Evolutionary conservation across 176 grass and related monocot genomes (phyloP).

Genomic region (Canna indica): DNA sequence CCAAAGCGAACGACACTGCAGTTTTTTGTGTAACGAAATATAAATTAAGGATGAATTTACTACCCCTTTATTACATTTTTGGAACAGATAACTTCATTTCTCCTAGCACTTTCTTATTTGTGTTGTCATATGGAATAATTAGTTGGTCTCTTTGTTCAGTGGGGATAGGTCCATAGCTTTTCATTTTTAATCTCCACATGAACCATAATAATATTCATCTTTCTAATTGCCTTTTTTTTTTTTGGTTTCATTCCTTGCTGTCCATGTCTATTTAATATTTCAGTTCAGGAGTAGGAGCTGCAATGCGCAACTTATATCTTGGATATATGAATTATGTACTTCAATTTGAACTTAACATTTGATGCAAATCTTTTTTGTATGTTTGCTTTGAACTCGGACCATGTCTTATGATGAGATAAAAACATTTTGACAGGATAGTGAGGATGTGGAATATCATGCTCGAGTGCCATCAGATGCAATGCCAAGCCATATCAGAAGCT

Average conservation of each 20-base stretch:
- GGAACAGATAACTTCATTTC: too few species aligned
- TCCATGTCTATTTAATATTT: too few species aligned
- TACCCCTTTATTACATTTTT: too few species aligned
- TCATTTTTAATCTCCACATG: neutral
- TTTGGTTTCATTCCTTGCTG: neutral
- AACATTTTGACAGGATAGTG: constrained; percentile 45
- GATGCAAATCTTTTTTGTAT: too few species aligned
- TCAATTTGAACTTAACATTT: neutral
- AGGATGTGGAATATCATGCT: constrained; percentile 86
- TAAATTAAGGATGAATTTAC: too few species aligned
- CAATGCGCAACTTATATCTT: neutral
- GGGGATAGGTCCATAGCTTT: neutral
- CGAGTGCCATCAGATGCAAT: constrained; percentile 52
- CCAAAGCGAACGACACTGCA: too few species aligned
- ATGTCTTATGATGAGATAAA: neutral
- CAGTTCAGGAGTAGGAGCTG: too few species aligned
- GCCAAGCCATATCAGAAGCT: constrained; percentile 48
- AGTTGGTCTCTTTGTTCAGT: neutral
- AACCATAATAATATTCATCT: neutral
- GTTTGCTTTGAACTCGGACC: too few species aligned
- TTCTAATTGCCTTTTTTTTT: neutral
- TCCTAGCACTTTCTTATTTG: too few species aligned
- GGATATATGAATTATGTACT: neutral
- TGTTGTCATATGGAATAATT: too few species aligned
- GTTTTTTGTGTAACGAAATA: too few species aligned